These are phyloP conservation scores for Drechslerella coelobrocha DNA, from an alignment of 2,329 filamentous ascomycete genomes.

Conservation along the genomic window DNA sequence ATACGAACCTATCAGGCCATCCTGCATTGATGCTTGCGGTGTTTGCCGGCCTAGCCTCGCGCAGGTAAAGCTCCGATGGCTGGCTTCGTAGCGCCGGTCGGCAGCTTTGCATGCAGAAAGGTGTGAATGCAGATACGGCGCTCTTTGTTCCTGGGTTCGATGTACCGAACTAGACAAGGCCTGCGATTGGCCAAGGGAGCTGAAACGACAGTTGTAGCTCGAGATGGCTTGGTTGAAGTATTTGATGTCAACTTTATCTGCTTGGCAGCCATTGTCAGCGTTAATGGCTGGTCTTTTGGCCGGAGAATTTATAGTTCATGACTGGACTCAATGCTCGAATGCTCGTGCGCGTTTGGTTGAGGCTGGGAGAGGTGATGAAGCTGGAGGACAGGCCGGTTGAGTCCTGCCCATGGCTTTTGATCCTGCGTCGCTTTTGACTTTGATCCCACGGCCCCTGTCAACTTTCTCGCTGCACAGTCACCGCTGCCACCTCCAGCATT, in stretches of 20 bases:
- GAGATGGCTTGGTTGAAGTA: neutral
- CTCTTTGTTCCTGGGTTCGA: neutral
- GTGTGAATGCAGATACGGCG: neutral
- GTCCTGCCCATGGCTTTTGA: neutral
- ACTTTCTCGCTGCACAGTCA: neutral
- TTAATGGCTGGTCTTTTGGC: neutral
- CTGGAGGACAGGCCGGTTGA: neutral
- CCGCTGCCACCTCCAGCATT: neutral
- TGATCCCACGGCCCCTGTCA: neutral
- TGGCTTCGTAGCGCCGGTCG: neutral
- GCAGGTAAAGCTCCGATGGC: neutral
- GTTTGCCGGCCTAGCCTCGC: neutral
- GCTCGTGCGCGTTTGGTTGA: neutral
- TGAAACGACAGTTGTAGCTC: neutral
- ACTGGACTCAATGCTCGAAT: no score
- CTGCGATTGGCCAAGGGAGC: neutral
- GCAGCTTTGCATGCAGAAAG: conserved; percentile 1
- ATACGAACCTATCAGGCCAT: neutral
- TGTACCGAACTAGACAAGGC: neutral
- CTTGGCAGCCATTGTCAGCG: neutral
- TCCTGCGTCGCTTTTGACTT: neutral
- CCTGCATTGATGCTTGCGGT: neutral
- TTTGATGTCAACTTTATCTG: neutral
- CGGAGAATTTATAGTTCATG: neutral
- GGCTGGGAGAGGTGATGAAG: neutral